phyloP scores from a whole-genome alignment of 257 asterid species.

The Plectranthus barbatus region DNA sequence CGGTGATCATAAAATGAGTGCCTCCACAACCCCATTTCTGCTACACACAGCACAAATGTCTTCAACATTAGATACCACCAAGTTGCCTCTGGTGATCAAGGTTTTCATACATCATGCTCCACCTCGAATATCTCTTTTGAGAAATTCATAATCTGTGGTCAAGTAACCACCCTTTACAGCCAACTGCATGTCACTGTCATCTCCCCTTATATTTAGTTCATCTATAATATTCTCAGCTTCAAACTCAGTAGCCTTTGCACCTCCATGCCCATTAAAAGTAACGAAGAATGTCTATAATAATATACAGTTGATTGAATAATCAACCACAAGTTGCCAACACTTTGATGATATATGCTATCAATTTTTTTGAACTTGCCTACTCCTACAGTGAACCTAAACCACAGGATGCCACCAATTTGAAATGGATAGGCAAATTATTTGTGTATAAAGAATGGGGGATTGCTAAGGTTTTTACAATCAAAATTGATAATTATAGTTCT shows the following conservation, averaged over 20 bases:
- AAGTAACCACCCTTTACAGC: slow-evolving; percentile 63
- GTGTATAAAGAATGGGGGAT: too few relatives aligned
- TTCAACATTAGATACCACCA: slow-evolving; percentile 76
- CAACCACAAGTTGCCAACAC: too few relatives aligned
- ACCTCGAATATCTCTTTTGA: slow-evolving; percentile 47
- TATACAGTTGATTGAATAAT: too few relatives aligned
- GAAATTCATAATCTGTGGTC: slow-evolving; percentile 62
- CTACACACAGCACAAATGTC: slow-evolving; percentile 82
- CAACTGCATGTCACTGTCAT: slow-evolving; percentile 3
- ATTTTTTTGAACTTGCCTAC: too few relatives aligned
- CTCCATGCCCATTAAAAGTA: slow-evolving; percentile 75
- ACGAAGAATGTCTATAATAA: slow-evolving; percentile 51
- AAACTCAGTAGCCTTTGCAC: slow-evolving; percentile 67
- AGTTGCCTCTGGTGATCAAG: slow-evolving; percentile 41
- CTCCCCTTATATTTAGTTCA: slow-evolving; percentile 32
- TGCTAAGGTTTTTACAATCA: too few relatives aligned
- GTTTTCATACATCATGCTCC: slow-evolving; percentile 85
- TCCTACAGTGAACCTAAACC: too few relatives aligned
- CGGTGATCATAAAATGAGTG: slow-evolving; percentile 78
- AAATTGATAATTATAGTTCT: too few relatives aligned
- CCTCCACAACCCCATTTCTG: slow-evolving; percentile 57
- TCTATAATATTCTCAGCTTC: slow-evolving; percentile 51
- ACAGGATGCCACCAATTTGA: too few relatives aligned
- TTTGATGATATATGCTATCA: too few relatives aligned
- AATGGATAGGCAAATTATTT: too few relatives aligned